A percentile compares a stretch with the other conserved stretches of the same genome.
Evolutionary conservation across 306 rosid genomes (phyloP).

Genomic region (Hippophae gyantsensis): DNA sequence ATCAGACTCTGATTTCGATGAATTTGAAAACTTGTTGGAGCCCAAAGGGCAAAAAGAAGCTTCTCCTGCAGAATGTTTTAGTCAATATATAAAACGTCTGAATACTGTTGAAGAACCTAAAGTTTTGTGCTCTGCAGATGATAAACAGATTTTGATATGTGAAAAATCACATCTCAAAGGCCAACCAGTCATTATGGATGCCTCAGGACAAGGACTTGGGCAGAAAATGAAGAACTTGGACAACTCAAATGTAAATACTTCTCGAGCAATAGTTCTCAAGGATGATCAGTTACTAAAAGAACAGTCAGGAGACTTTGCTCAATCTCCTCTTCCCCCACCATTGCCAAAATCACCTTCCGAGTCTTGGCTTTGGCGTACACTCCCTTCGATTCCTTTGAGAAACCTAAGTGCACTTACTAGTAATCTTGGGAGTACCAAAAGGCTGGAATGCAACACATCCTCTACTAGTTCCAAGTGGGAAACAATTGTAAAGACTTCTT

Average conservation of each 20-base stretch:
- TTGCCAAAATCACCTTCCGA: constrained; percentile 89
- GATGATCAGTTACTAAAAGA: constrained; percentile 27
- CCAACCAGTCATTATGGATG: constrained; percentile 27
- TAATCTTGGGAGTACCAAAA: constrained; percentile 29
- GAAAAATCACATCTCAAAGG: constrained; percentile 20
- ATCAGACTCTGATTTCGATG: constrained; percentile 18
- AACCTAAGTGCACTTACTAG: constrained; percentile 32
- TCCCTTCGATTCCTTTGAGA: constrained; percentile 45
- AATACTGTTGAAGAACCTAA: constrained; percentile 27
- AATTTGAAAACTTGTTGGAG: constrained; percentile 17
- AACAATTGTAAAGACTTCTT: constrained; percentile 78
- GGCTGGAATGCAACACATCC: constrained; percentile 31
- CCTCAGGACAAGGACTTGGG: constrained; percentile 20
- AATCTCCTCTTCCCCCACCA: constrained; percentile 60
- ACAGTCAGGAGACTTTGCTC: constrained; percentile 21
- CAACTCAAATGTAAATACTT: constrained; percentile 18
- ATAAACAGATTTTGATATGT: constrained; percentile 19
- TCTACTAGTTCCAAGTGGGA: constrained; percentile 67
- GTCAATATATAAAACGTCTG: constrained; percentile 30
- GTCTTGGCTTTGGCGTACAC: constrained; percentile 89
- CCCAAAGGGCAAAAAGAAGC: constrained; percentile 23
- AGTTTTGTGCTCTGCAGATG: constrained; percentile 23
- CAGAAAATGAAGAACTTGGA: constrained; percentile 20
- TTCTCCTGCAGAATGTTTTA: constrained; percentile 24
- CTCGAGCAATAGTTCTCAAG: constrained; percentile 22